Evolutionary conservation across 805 yeast genomes (phyloP), one percentile per base, ranked within the genome.

Genomic region (Metschnikowia similis): DNA sequence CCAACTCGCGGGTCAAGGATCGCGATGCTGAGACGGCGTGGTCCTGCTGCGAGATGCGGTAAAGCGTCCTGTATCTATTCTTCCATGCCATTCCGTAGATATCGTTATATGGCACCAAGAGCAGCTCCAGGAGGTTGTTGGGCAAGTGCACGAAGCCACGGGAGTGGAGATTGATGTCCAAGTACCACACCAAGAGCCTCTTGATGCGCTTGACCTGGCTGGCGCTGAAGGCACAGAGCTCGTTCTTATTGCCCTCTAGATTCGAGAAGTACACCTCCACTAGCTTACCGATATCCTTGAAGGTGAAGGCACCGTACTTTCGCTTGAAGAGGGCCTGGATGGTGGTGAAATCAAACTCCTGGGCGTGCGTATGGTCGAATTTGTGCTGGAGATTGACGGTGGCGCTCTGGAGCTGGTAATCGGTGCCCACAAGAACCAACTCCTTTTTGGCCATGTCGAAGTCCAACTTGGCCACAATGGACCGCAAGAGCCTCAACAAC

Each of bases 401-500:
- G 17, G 80, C 77, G 66, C 75, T 77, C 27, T 67, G 64, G 35
- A 72, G 64, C 35, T 78, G 79, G 17, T 61, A 54, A 6, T 61
- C 65, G 0, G 79, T 70, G 7, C 80, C 77, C n/a, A 63, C 52
- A 13, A 79, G 64, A 8, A 64, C 53, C 16, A 79, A 64, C 41
- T 51, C 53, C 1, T 41, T 27, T 32, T 62, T 66, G 14, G 60
- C 62, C 1, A 72, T 58, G 36, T 65, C 66, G 35, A 77, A 66
- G 5, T 64, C 54, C 34, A 78, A 63, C 42, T 63, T 57, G 3
- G 74, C 71, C 1, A 81, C 82, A 1, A 70, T 64, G 44, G 72
- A 59, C 17, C 73, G 64, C 59, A 79, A 63, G 45, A 69, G 66
- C 38, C 74, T 66, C 7, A 76, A 60, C 13, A 75, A 55, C 17